Evolutionary conservation across 148 eudicot genomes (phyloP), one percentile per base, ranked within the genome.

Genomic region (Vaccinium vitisidaea): DNA sequence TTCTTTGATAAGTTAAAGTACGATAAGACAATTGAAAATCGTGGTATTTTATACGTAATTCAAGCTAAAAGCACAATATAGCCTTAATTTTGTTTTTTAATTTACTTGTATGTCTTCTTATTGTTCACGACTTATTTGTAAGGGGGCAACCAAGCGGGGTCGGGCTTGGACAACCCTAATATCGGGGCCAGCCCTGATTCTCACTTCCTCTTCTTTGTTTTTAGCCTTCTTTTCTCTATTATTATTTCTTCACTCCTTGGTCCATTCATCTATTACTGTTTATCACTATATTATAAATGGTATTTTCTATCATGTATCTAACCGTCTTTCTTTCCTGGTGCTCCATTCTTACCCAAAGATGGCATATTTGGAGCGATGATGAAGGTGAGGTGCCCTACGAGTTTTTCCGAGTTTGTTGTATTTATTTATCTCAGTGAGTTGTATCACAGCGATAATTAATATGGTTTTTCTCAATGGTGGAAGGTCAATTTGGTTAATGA

Each of bases 351-450:
- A 74, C 67, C 52, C 77, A 82, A 93, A 97, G 99, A 97, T 93
- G 99, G 99, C 61, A 61, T 97, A 76, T 97, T 97, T 89, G 99
- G 99, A 88, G 99, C 99, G 63, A 95, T 90, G 98, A 97, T 97
- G 99, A 95, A 94, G 92, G 98, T 96, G 83, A 91, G 88, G 43
- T 53, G 48, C 8, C 71, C 12, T 21, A 74, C 27, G 21, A 69
- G 36, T 8, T 21, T 49, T 79, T 46, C 53, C 36, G 10, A 46
- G 50, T 46, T 63, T 2, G 61, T 78, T 65, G 8, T 55, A 84
- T 11, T n/a, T 63, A 59, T 75, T 9, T 43, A 71, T 71, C 21
- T 71, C 48, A 43, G 46, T 32, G 11, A 67, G 36, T 75, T 65
- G 21, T 15, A 21, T 23, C 73, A 1, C n/a, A 21, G 69, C 50